phyloP scores from a whole-genome alignment of 2,329 filamentous ascomycete genomes.

The Graphilbum fragrans region DNA sequence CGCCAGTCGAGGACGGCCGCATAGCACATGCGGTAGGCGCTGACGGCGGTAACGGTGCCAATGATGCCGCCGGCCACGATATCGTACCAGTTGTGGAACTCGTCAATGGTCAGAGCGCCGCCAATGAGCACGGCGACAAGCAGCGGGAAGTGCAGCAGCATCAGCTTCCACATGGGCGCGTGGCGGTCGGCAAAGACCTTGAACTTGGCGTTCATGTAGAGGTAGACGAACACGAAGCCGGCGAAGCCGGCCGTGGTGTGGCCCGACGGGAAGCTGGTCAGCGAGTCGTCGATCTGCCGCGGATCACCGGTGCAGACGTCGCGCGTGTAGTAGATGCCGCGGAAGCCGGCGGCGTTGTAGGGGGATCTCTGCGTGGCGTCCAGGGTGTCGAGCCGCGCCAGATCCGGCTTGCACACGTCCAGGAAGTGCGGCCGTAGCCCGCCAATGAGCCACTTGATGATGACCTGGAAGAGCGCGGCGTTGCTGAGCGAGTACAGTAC shows the following conservation, averaged over 20 bases:
- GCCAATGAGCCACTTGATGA: constrained; percentile 64
- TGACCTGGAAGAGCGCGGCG: constrained; percentile 65
- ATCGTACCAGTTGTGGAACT: constrained; percentile 68
- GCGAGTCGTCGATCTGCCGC: constrained; percentile 52
- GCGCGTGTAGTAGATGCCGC: constrained; percentile 53
- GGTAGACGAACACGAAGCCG: constrained; percentile 55
- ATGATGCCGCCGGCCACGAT: constrained; percentile 52
- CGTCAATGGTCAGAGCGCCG: constrained; percentile 58
- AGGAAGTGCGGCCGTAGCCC: constrained; percentile 63
- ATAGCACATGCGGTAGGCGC: constrained; percentile 53
- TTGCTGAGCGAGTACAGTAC: constrained; percentile 58
- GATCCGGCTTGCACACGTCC: constrained; percentile 51
- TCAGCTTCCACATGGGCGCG: constrained; percentile 61
- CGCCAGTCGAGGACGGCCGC: constrained; percentile 59
- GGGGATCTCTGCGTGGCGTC: constrained; percentile 16
- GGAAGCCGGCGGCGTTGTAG: constrained; percentile 33
- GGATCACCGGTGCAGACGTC: constrained; percentile 57
- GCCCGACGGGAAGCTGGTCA: constrained; percentile 62
- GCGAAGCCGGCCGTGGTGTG: constrained; percentile 65
- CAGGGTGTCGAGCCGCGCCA: constrained; percentile 27
- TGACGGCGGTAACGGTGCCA: constrained; percentile 49
- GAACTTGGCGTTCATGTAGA: constrained; percentile 69
- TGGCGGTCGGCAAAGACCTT: constrained; percentile 66
- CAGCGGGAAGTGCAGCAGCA: constrained; percentile 51
- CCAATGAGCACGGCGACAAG: constrained; percentile 57